These are phyloP conservation scores for Saturnispora sanitii DNA, from an alignment of 805 yeast genomes.

Conservation along the genomic window DNA sequence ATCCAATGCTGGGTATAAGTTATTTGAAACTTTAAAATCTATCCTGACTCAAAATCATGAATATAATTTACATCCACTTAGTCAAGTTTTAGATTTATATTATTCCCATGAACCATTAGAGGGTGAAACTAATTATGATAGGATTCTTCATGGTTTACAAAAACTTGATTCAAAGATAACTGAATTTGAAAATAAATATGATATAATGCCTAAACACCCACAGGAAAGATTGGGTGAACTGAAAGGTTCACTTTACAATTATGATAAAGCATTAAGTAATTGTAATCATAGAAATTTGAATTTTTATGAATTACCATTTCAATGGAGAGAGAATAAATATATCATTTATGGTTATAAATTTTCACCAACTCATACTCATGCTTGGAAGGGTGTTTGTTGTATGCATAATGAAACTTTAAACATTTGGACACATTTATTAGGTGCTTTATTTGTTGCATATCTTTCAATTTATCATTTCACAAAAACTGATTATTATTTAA, in stretches of 20 bases:
- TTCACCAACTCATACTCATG: conserved; percentile 48
- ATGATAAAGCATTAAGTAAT: conserved; percentile 34
- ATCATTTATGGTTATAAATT: conserved; percentile 82
- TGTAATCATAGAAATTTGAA: conserved; percentile 48
- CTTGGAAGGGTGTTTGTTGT: conserved; percentile 49
- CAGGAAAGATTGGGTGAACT: conserved; percentile 22
- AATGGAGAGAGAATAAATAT: conserved; percentile 88
- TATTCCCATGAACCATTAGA: conserved; percentile 16
- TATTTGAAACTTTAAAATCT: conserved; percentile 20
- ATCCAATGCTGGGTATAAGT: conserved; percentile 14
- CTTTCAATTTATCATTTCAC: conserved; percentile 59
- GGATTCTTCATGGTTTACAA: conserved; percentile 28
- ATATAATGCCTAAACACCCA: conserved; percentile 20
- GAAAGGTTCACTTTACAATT: conserved; percentile 34
- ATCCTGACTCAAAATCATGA: conserved; percentile 19
- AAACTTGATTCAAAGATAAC: conserved; percentile 33
- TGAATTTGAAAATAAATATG: conserved; percentile 29
- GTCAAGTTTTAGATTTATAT: conserved; percentile 23
- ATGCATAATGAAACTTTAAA: conserved; percentile 85
- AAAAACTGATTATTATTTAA: conserved; percentile 37
- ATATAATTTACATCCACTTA: conserved; percentile 21
- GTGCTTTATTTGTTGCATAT: conserved; percentile 49
- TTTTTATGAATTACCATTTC: conserved; percentile 80
- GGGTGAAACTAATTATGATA: conserved; percentile 14
- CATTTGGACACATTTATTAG: conserved; percentile 86